phyloP scores from a whole-genome alignment of 2,329 filamentous ascomycete genomes.

The Catunica adiposa region DNA sequence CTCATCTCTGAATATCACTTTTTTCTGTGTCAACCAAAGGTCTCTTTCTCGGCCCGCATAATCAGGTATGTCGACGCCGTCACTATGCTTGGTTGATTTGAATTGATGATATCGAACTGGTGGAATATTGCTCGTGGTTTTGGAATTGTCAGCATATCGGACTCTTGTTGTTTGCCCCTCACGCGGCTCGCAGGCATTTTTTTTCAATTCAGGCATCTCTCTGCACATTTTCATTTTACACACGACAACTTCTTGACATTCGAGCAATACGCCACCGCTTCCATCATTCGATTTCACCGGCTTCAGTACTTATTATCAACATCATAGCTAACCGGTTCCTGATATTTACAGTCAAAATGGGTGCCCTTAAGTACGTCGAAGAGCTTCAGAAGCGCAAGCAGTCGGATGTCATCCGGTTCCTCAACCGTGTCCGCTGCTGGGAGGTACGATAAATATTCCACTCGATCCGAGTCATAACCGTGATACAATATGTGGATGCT shows the following conservation, averaged over 20 bases:
- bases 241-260: too few relatives aligned
- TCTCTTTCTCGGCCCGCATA: slow-evolving; percentile 13
- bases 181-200: too few relatives aligned
- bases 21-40: slow-evolving; percentile 14
- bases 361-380: slow-evolving; percentile 99
- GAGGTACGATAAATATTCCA: slow-evolving; percentile 55
- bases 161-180: too few relatives aligned
- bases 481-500: slow-evolving; percentile 15
- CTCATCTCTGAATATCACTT: slow-evolving; percentile 8
- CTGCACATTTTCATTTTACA: too few relatives aligned
- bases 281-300: not conserved
- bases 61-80: slow-evolving; percentile 12
- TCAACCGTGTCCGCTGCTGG: slow-evolving; percentile 99
- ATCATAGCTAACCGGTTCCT: not conserved
- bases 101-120: not conserved
- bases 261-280: not conserved
- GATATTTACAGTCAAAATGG: slow-evolving; percentile 54
- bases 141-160: slow-evolving; percentile 8
- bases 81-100: not conserved
- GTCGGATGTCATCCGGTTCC: slow-evolving; percentile 99
- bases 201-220: too few relatives aligned
- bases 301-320: not conserved
- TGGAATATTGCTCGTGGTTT: not conserved
- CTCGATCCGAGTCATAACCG: slow-evolving; percentile 14
- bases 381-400: slow-evolving; percentile 99